A percentile compares a stretch with the other conserved stretches of the same genome.
These are phyloP conservation scores for Avena sativa DNA, from an alignment of 176 grass and related monocot genomes.

Conservation along the genomic window DNA sequence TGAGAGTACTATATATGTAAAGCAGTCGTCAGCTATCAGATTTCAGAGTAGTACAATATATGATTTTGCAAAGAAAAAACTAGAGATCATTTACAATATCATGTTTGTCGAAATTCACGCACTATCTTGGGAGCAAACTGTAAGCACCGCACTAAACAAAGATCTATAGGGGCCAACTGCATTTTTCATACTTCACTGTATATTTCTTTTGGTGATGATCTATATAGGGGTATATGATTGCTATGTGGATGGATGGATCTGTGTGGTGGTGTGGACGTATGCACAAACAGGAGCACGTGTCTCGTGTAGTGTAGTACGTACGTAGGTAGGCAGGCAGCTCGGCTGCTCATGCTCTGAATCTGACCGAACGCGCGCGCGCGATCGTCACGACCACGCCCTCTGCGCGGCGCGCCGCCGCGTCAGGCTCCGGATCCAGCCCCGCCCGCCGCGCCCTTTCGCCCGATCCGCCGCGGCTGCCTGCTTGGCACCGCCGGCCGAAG, in stretches of 20 bases:
- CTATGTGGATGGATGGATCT: background rate
- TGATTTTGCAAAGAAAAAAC: no score
- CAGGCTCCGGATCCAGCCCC: slow-evolving; percentile 72
- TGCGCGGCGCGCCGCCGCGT: slow-evolving; percentile 51
- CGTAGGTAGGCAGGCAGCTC: background rate
- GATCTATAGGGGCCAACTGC: no score
- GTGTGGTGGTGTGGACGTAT: background rate
- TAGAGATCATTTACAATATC: no score
- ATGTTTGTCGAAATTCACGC: no score
- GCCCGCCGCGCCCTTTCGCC: slow-evolving; percentile 37
- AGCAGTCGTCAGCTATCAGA: no score
- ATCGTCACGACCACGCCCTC: slow-evolving; percentile 25
- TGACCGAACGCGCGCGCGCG: background rate
- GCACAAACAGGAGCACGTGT: slow-evolving; percentile 19
- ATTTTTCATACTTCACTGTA: no score
- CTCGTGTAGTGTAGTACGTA: background rate
- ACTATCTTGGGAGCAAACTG: no score
- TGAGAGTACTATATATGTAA: no score
- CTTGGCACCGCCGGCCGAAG: slow-evolving; percentile 44
- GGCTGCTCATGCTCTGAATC: background rate
- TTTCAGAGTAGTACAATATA: no score
- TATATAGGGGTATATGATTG: background rate
- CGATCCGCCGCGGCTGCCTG: slow-evolving; percentile 3
- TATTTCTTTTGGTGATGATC: no score
- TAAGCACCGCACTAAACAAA: no score